These are phyloP conservation scores for Hypoxylon fragiforme DNA, from an alignment of 495 filamentous ascomycete genomes.

Conservation along the genomic window DNA sequence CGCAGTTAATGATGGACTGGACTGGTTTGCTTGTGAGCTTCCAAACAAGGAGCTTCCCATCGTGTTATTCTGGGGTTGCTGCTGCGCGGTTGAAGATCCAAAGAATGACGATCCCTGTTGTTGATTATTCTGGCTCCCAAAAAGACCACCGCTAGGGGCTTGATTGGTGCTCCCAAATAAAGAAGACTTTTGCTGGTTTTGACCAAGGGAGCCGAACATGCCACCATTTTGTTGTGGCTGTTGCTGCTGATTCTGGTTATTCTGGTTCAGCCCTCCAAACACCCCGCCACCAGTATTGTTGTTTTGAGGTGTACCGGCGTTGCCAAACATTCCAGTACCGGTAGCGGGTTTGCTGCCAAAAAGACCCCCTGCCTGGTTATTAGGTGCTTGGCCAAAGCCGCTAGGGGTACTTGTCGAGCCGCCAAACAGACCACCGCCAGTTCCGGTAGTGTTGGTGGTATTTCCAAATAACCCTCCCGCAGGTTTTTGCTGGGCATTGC, in stretches of 20 bases:
- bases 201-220: constrained; percentile 49
- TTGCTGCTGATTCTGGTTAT: constrained; percentile 63
- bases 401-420: constrained; percentile 35
- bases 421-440: constrained; percentile 52
- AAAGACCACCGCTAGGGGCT: constrained; percentile 59
- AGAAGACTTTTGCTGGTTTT: constrained; percentile 45
- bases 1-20: constrained; percentile 68
- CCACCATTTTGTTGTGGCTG: constrained; percentile 46
- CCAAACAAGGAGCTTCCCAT: constrained; percentile 49
- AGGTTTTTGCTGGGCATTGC: constrained; percentile 42
- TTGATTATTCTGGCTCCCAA: constrained; percentile 58
- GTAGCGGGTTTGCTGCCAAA: constrained; percentile 62
- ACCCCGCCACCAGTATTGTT: constrained; percentile 52
- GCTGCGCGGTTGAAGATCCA: constrained; percentile 44
- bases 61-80: constrained; percentile 51
- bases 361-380: constrained; percentile 54
- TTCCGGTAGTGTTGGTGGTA: constrained; percentile 42
- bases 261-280: constrained; percentile 52
- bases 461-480: constrained; percentile 48
- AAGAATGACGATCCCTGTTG: constrained; percentile 49
- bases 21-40: constrained; percentile 40
- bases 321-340: constrained; percentile 51
- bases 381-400: constrained; percentile 35
- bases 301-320: constrained; percentile 36
- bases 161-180: constrained; percentile 46